Base-by-base conservation (phyloP, 192 early-diverging fungal genomes). In the Linnemannia exigua region DNA sequence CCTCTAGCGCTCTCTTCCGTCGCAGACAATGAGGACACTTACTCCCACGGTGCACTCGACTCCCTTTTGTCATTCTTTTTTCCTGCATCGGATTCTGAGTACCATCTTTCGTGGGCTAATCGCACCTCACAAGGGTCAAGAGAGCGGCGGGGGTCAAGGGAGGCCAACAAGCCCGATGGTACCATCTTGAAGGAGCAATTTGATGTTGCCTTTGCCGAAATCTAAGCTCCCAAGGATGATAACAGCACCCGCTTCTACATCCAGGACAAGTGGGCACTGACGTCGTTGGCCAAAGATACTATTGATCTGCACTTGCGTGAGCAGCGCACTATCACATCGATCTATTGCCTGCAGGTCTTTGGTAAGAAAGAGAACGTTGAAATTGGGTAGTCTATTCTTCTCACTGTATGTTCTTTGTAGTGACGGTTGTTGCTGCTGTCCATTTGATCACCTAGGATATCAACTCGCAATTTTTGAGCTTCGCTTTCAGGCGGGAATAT, bases 231-330 rank as follows among this genome's bases (percentile, higher is more conserved):
- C 15, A 77, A 77, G 75, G 67, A 77, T 22, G 25, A 37, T n/a
- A 0, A 9, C 67, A 52, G 17, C 36, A 71, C 51, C 0, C 76
- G 76, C 25, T 46, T 78, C 37, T 78, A 58, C 38, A 78, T 78
- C 19, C n/a, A 71, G 38, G 52, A 78, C 76, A 78, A 78, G 52
- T 78, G 76, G 76, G 76, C 67, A 71, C n/a, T 71, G 50, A 71
- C 76, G 1, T 78, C 76, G 15, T 61, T 78, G 16, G 76, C 76
- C n/a, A 78, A 78, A 51, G 68, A 78, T 63, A 71, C 68, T 0
- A 78, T 78, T 37, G 76, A 78, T 33, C 12, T 78, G 52, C 76
- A 78, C 50, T 14, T 71, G 28, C 76, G 68, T 2, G 69, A 71
- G 51, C 76, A n/a, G 38, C 76, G 76, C 12, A 61, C 51, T 44